Base-by-base conservation (phyloP, 208 protist genomes). In the Entamoeba moshkovskii region DNA sequence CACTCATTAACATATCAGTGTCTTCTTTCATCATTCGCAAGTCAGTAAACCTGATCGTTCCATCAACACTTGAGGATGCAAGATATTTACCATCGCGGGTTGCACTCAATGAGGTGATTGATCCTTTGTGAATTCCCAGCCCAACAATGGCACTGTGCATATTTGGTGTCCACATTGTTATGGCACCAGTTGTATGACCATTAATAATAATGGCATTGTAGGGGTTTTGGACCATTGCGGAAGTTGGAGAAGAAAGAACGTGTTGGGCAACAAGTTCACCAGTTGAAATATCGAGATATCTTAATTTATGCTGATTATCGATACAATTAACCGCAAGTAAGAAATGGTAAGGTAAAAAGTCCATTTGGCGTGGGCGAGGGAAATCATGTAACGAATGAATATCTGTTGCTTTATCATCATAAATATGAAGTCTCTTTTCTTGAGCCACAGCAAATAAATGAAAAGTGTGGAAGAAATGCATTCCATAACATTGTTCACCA, bases 291-390 rank as follows among this genome's bases (percentile, higher is more conserved):
- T 99, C 92, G 29, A 85, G 94, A 13, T 52, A 93, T 93, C 91
- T 93, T 98, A 99, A 85, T 98, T 97, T 95, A 85, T 11, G 59
- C 25, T 99, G 97, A 1, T 94, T 73, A 29, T 96, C 94, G 0
- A 92, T 6, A 46, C 49, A 98, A 48, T 97, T 97, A 1, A 97
- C 97, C 45, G 96, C 97, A 33, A 99, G 97, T 6, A 99, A 96
- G 96, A 98, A 98, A 95, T 99, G 99, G 93, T 98, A 98, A 0
- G 98, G 98, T 45, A 99, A 95, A 95, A 98, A 99, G n/a, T 96
- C 96, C 3, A 99, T 94, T 1, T 97, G 95, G 1, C 15, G 4
- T 29, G 94, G 91, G 11, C 46, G 46, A 5, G n/a, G 52, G 22
- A 93, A 49, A 48, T 94, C 11, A 11, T 45, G 42, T 18, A 95